phyloP scores from a whole-genome alignment of 768 basidiomycete genomes.

The Lanmaoa rubissima region DNA sequence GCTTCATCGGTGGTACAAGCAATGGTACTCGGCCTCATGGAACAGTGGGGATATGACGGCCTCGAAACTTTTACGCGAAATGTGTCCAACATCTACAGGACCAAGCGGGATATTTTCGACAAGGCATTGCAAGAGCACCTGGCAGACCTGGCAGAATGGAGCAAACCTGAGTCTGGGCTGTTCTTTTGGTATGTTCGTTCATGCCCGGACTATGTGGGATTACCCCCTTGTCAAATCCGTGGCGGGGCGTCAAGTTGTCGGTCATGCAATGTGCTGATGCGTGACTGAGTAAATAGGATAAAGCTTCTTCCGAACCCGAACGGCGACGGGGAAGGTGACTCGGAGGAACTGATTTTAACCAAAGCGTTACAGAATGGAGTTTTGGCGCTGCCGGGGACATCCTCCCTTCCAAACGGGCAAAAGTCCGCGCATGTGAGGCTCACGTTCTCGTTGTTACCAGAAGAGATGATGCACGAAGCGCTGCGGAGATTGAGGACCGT shows the following conservation, averaged over 20 bases:
- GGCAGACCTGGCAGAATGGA: conserved; percentile 66
- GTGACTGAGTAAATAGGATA: conserved; percentile 44
- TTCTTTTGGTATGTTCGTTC: conserved; percentile 66
- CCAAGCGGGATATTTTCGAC: conserved; percentile 72
- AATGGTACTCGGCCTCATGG: conserved; percentile 49
- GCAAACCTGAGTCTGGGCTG: conserved; percentile 70
- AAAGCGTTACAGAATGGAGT: conserved; percentile 74
- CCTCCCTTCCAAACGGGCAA: conserved; percentile 64
- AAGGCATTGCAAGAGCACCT: conserved; percentile 66
- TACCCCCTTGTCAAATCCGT: conserved; percentile 4
- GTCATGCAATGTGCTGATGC: background rate
- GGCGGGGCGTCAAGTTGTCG: background rate
- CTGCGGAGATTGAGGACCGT: conserved; percentile 50
- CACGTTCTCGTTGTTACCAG: conserved; percentile 62
- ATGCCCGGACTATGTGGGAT: background rate
- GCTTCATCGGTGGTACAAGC: conserved; percentile 55
- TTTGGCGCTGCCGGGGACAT: conserved; percentile 74
- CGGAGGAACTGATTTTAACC: conserved; percentile 60
- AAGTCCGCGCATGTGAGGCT: conserved; percentile 71
- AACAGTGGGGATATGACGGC: conserved; percentile 69
- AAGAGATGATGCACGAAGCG: conserved; percentile 67
- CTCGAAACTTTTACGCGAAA: conserved; percentile 60
- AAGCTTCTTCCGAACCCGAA: conserved; percentile 47
- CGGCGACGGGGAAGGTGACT: conserved; percentile 48
- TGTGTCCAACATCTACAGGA: conserved; percentile 63